Percentiles rank a stretch among this genome's conserved stretches.
phyloP scores from a whole-genome alignment of 1,139 yeast species.

The Kodamaea ohmeri region DNA sequence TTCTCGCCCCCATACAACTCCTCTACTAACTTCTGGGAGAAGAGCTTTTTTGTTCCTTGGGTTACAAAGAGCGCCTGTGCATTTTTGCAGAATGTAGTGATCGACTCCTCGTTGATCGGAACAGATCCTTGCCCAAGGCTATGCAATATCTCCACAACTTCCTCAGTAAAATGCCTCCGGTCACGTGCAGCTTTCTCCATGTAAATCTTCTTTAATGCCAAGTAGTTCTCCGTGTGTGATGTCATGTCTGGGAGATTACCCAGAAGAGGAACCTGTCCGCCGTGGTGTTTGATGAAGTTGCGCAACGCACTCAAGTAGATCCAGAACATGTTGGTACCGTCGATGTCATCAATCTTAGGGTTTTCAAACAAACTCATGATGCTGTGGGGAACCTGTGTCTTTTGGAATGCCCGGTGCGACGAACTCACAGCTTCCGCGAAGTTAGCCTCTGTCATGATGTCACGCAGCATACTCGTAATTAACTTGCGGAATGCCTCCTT shows the following conservation, averaged over 20 bases:
- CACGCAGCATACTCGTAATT: conserved; percentile 36
- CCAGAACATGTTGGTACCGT: conserved; percentile 52
- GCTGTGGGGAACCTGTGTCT: conserved; percentile 39
- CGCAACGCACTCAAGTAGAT: conserved; percentile 54
- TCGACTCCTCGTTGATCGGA: conserved; percentile 35
- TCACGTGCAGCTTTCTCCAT: conserved; percentile 56
- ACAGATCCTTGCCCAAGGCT: conserved; percentile 22
- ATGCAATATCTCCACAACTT: conserved; percentile 28
- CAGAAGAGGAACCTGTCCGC: conserved; percentile 59
- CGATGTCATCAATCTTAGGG: conserved; percentile 18
- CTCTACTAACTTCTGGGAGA: conserved; percentile 15
- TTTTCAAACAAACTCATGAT: conserved; percentile 33
- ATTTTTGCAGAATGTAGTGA: conserved; percentile 61
- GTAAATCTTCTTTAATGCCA: conserved; percentile 57
- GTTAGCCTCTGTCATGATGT: conserved; percentile 51
- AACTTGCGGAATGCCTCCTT: conserved; percentile 47
- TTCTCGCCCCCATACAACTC: conserved; percentile 21
- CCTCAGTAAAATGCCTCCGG: conserved; percentile 33
- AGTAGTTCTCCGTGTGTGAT: conserved; percentile 64
- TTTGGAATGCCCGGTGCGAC: conserved; percentile 50
- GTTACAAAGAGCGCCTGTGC: conserved; percentile 37
- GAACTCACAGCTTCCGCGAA: conserved; percentile 67
- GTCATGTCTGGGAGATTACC: conserved; percentile 91
- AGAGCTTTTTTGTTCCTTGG: conserved; percentile 30
- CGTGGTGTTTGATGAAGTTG: conserved; percentile 40